Percentiles rank a stretch among this genome's conserved stretches.
These are phyloP conservation scores for Pichia sp. DNA, from an alignment of 1,139 yeast genomes.

Conservation along the genomic window DNA sequence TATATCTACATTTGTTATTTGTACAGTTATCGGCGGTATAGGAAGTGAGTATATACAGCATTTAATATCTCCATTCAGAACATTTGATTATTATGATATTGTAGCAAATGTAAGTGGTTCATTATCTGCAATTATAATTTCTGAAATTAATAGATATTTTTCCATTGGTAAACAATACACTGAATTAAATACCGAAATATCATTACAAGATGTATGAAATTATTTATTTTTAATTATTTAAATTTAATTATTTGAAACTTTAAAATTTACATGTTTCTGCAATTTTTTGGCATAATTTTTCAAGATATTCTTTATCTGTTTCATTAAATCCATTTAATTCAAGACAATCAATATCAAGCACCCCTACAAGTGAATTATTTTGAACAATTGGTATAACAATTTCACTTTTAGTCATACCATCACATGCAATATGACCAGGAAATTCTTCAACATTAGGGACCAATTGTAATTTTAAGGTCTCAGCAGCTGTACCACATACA, in stretches of 20 bases:
- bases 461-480: conserved; percentile 50
- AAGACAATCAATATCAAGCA: conserved; percentile 80
- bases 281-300: conserved; percentile 48
- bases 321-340: conserved; percentile 59
- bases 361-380: conserved; percentile 47
- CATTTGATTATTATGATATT: conserved; percentile 27
- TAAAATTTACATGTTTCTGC: conserved; percentile 41
- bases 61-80: conserved; percentile 22
- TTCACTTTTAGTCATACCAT: conserved; percentile 89
- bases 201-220: too few species aligned
- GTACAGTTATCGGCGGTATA: conserved; percentile 27
- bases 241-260: too few species aligned
- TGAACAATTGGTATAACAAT: conserved; percentile 75
- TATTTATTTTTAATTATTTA: too few species aligned
- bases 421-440: conserved; percentile 97
- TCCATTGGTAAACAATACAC: not conserved
- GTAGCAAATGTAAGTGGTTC: conserved; percentile 26
- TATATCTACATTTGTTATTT: conserved; percentile 20
- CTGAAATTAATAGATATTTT: conserved; percentile 11
- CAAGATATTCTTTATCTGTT: conserved; percentile 54
- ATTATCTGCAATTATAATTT: conserved; percentile 19
- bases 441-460: conserved; percentile 71
- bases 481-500: conserved; percentile 87
- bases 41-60: conserved; percentile 30
- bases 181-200: too few species aligned